Conservation (phyloP, 2,329 filamentous ascomycete species). For the Cytospora leucostoma region DNA sequence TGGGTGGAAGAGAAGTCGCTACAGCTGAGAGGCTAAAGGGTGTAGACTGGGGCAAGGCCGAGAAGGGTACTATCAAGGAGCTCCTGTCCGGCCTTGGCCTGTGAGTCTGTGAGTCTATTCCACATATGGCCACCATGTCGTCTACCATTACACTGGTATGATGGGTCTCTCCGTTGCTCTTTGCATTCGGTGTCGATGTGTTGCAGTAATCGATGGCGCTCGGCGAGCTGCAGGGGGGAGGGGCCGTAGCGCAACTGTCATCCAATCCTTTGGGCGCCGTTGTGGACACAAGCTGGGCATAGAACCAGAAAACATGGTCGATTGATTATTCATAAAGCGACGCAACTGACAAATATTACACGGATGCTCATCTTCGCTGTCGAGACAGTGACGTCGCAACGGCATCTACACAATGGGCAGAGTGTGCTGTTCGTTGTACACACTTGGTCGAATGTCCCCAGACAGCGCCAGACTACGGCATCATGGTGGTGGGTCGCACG, state of each 20-base stretch:
- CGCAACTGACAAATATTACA: conserved; percentile 6
- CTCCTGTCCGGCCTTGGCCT: conserved; percentile 48
- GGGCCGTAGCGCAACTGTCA: too few species aligned
- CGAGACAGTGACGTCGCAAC: conserved; percentile 14
- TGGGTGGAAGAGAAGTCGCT: conserved; percentile 35
- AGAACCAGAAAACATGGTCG: background rate
- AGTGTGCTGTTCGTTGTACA: background rate
- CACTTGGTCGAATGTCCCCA: background rate
- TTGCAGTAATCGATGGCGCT: too few species aligned
- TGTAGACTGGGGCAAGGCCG: conserved; percentile 60
- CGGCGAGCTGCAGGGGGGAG: too few species aligned
- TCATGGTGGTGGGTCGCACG: background rate
- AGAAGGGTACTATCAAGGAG: conserved; percentile 47
- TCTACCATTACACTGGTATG: too few species aligned
- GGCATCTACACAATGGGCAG: background rate
- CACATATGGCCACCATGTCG: background rate
- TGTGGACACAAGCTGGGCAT: background rate
- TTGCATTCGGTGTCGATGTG: too few species aligned
- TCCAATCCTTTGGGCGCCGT: background rate
- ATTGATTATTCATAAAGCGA: background rate
- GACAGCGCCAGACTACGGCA: background rate
- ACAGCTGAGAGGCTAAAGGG: conserved; percentile 46
- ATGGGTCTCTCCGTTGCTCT: too few species aligned
- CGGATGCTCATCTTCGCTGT: background rate
- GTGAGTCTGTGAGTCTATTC: conserved; percentile 32